Evolutionary conservation across 805 yeast genomes (phyloP), one percentile per base, ranked within the genome.

Genomic region (Metschnikowia santaceciliae): DNA sequence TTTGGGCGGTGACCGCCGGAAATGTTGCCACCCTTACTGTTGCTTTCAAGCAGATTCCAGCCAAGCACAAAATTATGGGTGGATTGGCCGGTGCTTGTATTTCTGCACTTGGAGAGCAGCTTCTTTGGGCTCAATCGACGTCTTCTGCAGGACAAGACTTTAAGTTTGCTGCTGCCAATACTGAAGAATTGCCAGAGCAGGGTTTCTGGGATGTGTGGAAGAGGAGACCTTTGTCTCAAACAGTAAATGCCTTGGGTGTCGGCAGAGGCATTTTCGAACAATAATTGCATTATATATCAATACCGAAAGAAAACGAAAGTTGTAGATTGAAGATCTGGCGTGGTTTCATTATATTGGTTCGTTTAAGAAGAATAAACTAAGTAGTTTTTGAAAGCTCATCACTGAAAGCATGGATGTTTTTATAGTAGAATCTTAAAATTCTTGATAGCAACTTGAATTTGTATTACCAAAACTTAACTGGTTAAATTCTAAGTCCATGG

Each of bases 221-320:
- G 72, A 84, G 96, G 75, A 80, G 88, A 62, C 96, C 96, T 15
- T 71, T 88, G 57, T 82, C 90, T 19, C 90, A 87, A 70, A 87
- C 95, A 8, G 79, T 86, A 26, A 85, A 81, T 54, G 84, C 83
- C 61, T 75, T 88, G 58, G 96, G 96, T 56, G 82, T 71, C 57
- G 84, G 84, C 49, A 73, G 84, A 65, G 84, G 84, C 58, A 76
- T 80, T 53, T 74, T 77, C 58, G 72, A 72, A 62, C 66, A 69
- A 47, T 70, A 61, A 50, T 37, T 30, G 48, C 48, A 46, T 37
- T 22, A 26, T 44, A 26, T 44, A 42, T 32, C 38, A 42, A 42
- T 42, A 42, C 38, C 13, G 37, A 42, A n/a, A 20, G 32, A 37
- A n/a, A 26, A 26, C 30, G 11, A 10, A 26, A 10, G 30, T 8